These are phyloP conservation scores for Epicoccum nigrum DNA, from an alignment of 2,329 filamentous ascomycete genomes.

Conservation along the genomic window DNA sequence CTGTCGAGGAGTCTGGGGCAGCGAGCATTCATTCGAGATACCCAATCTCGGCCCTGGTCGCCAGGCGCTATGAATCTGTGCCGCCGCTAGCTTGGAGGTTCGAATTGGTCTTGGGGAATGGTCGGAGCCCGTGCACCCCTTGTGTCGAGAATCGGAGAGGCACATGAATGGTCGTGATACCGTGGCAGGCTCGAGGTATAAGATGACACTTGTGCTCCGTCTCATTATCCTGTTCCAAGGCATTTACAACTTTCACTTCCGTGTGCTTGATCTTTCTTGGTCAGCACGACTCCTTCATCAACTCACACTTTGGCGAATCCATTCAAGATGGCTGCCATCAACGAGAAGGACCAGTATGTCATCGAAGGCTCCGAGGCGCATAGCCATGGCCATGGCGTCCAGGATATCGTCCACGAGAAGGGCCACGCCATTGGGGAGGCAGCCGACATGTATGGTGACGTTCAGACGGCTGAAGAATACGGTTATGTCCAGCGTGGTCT, in stretches of 20 bases:
- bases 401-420: constrained; percentile 33
- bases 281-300: constrained; percentile 6
- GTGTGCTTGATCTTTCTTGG: constrained; percentile 6
- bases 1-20: constrained; percentile 18
- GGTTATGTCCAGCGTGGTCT: constrained; percentile 59
- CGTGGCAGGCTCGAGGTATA: constrained; percentile 31
- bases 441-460: constrained; percentile 59
- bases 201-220: constrained; percentile 30
- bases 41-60: constrained; percentile 28
- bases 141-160: constrained; percentile 19
- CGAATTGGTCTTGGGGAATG: constrained; percentile 15
- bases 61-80: constrained; percentile 19
- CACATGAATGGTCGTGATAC: constrained; percentile 18
- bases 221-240: constrained; percentile 14
- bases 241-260: constrained; percentile 16
- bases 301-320: neutral
- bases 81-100: constrained; percentile 25
- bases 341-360: constrained; percentile 38
- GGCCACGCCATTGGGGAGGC: constrained; percentile 52
- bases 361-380: constrained; percentile 19
- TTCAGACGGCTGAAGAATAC: constrained; percentile 57
- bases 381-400: constrained; percentile 32
- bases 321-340: constrained; percentile 31
- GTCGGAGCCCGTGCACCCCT: constrained; percentile 21
- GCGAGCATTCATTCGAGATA: constrained; percentile 22